Base-by-base conservation (phyloP, 305 asterid genomes). In the Fraxinus ornus region DNA sequence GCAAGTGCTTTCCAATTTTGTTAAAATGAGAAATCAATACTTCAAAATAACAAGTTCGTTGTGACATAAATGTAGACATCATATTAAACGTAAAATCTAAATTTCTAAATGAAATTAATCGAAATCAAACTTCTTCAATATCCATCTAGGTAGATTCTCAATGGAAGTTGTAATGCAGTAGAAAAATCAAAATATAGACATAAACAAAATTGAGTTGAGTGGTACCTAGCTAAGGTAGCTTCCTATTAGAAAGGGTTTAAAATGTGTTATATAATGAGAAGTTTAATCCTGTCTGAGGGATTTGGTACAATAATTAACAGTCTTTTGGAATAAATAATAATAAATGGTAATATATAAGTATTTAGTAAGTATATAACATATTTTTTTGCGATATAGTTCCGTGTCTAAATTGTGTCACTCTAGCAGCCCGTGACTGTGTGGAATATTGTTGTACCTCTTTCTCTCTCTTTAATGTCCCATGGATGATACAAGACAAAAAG, bases 401-500 rank as follows among this genome's bases (percentile, higher is more conserved):
- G 62, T 49, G 62, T 49, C 19, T 49, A 49, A 49, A 13, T 13
- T 47, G 57, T 47, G 19, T 47, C n/a, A 47, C 55, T 44, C 17
- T 44, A 41, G 55, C 55, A 44, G 55, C 2, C 17, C n/a, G 17
- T 44, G 55, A 44, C 52, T 2, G 6, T 36, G 49, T 39, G 49
- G 49, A 39, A 39, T 39, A 39, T 8, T 39, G 49, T 8, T 39
- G 12, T 39, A 2, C 41, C 57, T 47, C 57, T 47, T n/a, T 47
- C 57, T 12, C 49, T 8, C 13, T 39, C 49, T 39, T 1, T 83
- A 13, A 73, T 75, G 75, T 30, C 4, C 21, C 32, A 15, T 28
- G 30, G 68, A 77, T 86, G 86, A 84, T 74, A 80, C 44, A 47
- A 79, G 35, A 7, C 74, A 71, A 82, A 86, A 81, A 19, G 77